Evolutionary conservation across 225 moss, liverwort and hornwort species (phyloP).

Genomic region (Marchantia polymorpha): DNA sequence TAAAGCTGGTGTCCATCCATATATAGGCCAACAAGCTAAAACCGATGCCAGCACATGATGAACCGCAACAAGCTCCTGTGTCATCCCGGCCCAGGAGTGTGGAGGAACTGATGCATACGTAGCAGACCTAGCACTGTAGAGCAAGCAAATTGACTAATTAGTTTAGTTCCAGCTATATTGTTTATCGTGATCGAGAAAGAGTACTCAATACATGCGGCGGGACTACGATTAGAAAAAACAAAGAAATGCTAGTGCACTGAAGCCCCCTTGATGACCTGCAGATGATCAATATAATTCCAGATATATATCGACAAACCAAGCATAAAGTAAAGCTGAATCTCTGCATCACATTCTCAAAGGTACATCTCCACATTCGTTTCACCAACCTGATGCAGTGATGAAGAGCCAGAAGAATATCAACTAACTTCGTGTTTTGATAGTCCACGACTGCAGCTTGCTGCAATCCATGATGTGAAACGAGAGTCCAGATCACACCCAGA

Average conservation of each 20-base stretch:
- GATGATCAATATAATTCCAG: neutral
- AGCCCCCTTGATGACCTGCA: too few relatives aligned
- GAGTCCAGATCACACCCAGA: too few relatives aligned
- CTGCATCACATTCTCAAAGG: neutral
- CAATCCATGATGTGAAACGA: neutral
- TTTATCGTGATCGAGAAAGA: neutral
- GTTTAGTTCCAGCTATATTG: neutral
- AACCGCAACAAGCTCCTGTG: slow-evolving; percentile 70
- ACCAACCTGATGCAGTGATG: slow-evolving; percentile 71
- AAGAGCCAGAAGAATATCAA: slow-evolving; percentile 72
- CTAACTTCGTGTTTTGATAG: slow-evolving; percentile 66
- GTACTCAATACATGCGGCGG: too few relatives aligned
- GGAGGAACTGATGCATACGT: slow-evolving; percentile 80
- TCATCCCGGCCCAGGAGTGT: slow-evolving; percentile 76
- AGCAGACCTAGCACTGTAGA: slow-evolving; percentile 74
- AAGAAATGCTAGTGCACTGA: too few relatives aligned
- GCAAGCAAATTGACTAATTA: neutral
- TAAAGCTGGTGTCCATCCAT: slow-evolving; percentile 79
- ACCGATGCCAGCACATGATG: slow-evolving; percentile 88
- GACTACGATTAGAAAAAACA: too few relatives aligned
- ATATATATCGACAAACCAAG: neutral
- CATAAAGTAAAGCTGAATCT: neutral
- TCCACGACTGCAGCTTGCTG: slow-evolving; percentile 59
- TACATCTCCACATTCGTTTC: neutral
- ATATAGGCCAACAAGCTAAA: slow-evolving; percentile 85